Conservation (phyloP, 176 grass and related monocot species). For the barley (Hordeum vulgare) region MorexV3_pseudomolecules_assembly NC_058523.1:465254251-465254750, state of each 20-base stretch:
- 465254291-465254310: neutral
- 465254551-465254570: neutral
- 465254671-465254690: slow-evolving; percentile 1
- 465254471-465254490: neutral
- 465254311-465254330: neutral
- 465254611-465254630: neutral
- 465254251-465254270: neutral
- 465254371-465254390: too few species aligned
- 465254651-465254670: neutral
- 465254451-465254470: neutral
- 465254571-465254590: neutral
- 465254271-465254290: neutral
- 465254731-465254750: slow-evolving; percentile 19
- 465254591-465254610: neutral
- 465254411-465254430: neutral
- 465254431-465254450: neutral
- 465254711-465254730: slow-evolving; percentile 32
- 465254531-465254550: neutral
- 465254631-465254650: neutral
- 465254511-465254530: neutral
- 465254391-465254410: too few species aligned
- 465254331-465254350: neutral
- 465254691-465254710: slow-evolving; percentile 13
- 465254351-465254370: neutral
- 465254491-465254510: neutral